Evolutionary conservation across 1,139 yeast genomes (phyloP).

Genomic region (Zygoascus meyerae): DNA sequence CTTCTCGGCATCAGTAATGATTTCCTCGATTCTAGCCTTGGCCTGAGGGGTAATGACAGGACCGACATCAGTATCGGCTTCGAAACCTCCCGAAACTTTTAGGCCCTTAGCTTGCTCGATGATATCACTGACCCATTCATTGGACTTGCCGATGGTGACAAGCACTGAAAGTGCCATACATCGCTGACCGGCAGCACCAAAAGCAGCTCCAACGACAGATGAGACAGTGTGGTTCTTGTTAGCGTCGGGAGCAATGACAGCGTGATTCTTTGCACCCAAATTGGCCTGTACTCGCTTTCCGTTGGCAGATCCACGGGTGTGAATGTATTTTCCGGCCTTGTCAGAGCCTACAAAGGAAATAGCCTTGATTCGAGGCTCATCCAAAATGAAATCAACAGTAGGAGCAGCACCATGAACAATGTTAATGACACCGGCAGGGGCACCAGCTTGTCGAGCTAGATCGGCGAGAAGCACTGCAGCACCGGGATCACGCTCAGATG

Average conservation of each 20-base stretch:
- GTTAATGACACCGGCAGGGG: conserved; percentile 70
- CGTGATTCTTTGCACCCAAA: conserved; percentile 74
- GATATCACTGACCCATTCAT: conserved; percentile 59
- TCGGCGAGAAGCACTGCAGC: conserved; percentile 75
- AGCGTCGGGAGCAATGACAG: conserved; percentile 69
- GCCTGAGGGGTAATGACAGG: conserved; percentile 64
- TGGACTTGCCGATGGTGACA: conserved; percentile 68
- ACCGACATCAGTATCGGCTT: conserved; percentile 56
- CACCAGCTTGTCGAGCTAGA: conserved; percentile 69
- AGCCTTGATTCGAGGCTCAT: conserved; percentile 74
- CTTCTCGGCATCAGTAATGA: conserved; percentile 51
- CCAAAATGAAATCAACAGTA: conserved; percentile 67
- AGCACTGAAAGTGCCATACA: conserved; percentile 77
- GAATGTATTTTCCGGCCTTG: conserved; percentile 69
- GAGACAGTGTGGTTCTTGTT: conserved; percentile 59
- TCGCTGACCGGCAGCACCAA: conserved; percentile 83
- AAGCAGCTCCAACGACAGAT: conserved; percentile 70
- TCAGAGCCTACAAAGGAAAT: conserved; percentile 76
- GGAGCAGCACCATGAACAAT: conserved; percentile 72
- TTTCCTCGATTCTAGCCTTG: conserved; percentile 47
- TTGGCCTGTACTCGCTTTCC: conserved; percentile 78
- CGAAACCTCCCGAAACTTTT: conserved; percentile 64
- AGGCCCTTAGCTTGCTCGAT: conserved; percentile 54
- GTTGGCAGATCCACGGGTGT: conserved; percentile 59
- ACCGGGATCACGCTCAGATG: conserved; percentile 74